Conservation (phyloP, 441 rosid species). For the Hura crepitans region DNA sequence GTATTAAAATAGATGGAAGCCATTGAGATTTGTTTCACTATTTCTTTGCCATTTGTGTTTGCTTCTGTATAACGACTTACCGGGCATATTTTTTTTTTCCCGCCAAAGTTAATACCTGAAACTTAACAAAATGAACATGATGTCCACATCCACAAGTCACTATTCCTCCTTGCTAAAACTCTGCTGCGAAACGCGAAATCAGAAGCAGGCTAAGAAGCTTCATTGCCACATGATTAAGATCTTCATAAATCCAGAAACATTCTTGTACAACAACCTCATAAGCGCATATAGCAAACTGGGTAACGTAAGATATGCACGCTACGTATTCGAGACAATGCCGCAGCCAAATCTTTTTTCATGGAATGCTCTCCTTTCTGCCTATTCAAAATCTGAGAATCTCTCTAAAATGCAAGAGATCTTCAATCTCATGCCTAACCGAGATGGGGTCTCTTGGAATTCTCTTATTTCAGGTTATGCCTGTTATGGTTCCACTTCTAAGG, state of each 20-base stretch:
- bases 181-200: constrained; percentile 47
- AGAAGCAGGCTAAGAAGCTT: constrained; percentile 50
- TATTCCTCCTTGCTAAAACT: constrained; percentile 54
- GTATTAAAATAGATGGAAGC: no score
- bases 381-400: constrained; percentile 61
- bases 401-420: constrained; percentile 49
- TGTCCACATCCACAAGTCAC: constrained; percentile 44
- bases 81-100: constrained; percentile 20
- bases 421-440: constrained; percentile 49
- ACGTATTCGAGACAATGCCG: constrained; percentile 58
- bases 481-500: constrained; percentile 40
- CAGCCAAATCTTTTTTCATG: constrained; percentile 63
- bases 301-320: constrained; percentile 50
- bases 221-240: constrained; percentile 58
- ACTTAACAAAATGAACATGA: not conserved
- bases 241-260: constrained; percentile 46
- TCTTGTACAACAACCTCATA: constrained; percentile 56
- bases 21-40: not conserved
- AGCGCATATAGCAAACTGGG: constrained; percentile 36
- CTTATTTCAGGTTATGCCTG: constrained; percentile 64
- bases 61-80: not conserved
- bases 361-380: constrained; percentile 77
- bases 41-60: not conserved
- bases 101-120: constrained; percentile 25
- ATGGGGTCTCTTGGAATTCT: constrained; percentile 78